phyloP scores from a whole-genome alignment of 1,139 yeast species.

The Suhomyces terraborum region DNA sequence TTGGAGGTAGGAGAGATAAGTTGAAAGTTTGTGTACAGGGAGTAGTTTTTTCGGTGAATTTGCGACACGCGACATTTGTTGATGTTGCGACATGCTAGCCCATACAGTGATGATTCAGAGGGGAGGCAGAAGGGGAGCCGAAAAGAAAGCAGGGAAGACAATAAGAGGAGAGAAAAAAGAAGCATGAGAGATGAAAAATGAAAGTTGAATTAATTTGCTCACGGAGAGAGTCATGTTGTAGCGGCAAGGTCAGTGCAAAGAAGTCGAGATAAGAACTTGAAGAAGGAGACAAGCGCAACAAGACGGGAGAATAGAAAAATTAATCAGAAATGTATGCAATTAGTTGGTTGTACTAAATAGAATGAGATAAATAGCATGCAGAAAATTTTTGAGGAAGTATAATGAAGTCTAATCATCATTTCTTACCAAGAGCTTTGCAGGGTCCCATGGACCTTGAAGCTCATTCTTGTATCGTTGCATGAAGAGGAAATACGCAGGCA shows the following conservation, averaged over 20 bases:
- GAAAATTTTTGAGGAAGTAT: no score
- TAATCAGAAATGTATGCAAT: not conserved
- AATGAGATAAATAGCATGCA: not conserved
- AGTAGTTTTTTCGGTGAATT: constrained; percentile 2
- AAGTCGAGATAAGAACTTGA: no score
- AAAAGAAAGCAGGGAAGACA: not conserved
- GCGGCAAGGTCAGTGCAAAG: no score
- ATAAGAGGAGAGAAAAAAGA: not conserved
- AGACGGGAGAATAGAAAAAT: no score
- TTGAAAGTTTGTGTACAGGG: constrained; percentile 3
- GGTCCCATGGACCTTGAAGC: constrained; percentile 93
- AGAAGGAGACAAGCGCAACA: no score
- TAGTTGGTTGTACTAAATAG: not conserved
- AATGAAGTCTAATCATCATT: not conserved
- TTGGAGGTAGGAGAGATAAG: not conserved
- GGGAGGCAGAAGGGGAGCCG: not conserved
- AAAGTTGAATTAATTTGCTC: no score
- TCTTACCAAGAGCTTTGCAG: constrained; percentile 60
- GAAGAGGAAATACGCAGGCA: constrained; percentile 71
- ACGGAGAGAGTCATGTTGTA: no score
- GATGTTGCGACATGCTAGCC: constrained; percentile 8
- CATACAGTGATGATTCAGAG: no score
- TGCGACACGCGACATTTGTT: constrained; percentile 10
- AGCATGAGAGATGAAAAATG: no score
- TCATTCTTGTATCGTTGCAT: constrained; percentile 84